Conservation (phyloP, 257 asterid species). For the Datura wrightii region DNA sequence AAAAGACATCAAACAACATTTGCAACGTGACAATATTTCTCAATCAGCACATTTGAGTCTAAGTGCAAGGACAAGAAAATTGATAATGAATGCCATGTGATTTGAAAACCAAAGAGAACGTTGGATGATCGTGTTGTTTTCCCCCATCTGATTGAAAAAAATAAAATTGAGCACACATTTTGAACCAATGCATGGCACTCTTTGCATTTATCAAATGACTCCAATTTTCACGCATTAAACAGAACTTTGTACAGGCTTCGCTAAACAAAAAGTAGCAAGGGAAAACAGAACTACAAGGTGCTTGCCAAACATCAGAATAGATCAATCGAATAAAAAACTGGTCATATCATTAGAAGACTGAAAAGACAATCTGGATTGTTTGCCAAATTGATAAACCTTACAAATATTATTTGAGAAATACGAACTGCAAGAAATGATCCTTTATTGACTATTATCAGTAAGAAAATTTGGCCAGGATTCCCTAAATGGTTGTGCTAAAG, state of each 20-base stretch:
- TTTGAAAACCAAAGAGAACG: neutral
- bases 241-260: neutral
- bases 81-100: neutral
- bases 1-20: neutral
- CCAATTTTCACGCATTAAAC: neutral
- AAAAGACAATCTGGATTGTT: neutral
- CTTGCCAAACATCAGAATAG: neutral
- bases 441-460: neutral
- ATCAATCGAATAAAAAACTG: neutral
- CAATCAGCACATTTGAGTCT: neutral
- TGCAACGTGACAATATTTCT: neutral
- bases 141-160: neutral
- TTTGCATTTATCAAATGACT: neutral
- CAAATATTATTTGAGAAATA: neutral
- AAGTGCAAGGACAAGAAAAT: neutral
- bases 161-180: neutral
- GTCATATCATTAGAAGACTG: constrained; percentile 21
- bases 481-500: neutral
- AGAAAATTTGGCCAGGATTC: neutral
- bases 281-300: constrained; percentile 5
- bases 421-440: constrained; percentile 5
- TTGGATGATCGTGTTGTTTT: neutral
- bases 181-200: constrained; percentile 7
- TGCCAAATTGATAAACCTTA: constrained; percentile 8
- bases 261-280: neutral